Evolutionary conservation across 108 stramenopile species (phyloP).

Genomic region (Nannochloropsis oceanica): DNA sequence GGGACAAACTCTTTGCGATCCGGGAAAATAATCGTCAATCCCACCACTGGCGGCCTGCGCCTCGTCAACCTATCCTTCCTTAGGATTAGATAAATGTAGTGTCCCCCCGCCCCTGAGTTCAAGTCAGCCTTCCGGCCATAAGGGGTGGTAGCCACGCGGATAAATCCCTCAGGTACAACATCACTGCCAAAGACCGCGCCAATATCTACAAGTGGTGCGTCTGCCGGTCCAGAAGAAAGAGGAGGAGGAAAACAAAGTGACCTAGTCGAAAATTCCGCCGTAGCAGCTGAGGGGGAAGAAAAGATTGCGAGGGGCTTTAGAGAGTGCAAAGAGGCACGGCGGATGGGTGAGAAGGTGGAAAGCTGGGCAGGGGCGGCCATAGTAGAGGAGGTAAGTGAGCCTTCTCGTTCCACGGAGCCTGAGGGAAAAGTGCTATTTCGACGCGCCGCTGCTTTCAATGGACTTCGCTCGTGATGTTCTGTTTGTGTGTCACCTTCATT

Average conservation of each 20-base stretch:
- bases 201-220: constrained; percentile 2
- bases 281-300: no score
- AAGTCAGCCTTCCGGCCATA: constrained; percentile 12
- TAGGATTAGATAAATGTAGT: constrained; percentile 8
- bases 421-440: background rate
- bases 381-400: no score
- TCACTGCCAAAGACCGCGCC: constrained; percentile 6
- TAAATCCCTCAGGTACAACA: background rate
- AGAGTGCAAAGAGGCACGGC: no score
- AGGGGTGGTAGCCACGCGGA: background rate
- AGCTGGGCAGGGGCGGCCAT: no score
- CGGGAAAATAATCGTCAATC: constrained; percentile 29
- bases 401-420: no score
- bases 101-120: constrained; percentile 7
- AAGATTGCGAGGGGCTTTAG: no score
- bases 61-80: background rate
- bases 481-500: background rate
- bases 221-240: no score
- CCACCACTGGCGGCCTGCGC: constrained; percentile 6
- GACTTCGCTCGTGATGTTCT: background rate
- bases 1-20: constrained; percentile 29
- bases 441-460: background rate
- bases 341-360: no score
- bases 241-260: no score
- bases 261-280: no score